Conservation (phyloP, 2,329 filamentous ascomycete species). For the Xylogone sp. region DNA sequence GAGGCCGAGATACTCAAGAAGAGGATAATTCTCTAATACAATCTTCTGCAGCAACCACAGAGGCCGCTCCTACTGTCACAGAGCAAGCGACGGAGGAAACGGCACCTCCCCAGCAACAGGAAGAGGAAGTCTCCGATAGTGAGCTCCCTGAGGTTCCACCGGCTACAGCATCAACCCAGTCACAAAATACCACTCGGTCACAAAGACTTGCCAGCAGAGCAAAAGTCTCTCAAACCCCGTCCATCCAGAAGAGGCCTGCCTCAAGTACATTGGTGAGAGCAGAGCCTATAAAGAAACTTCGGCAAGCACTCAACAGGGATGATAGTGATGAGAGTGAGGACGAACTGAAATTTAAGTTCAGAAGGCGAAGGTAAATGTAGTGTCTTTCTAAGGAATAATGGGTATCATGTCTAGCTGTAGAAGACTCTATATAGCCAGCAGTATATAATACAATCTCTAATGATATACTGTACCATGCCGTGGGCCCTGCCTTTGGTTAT, state of each 20-base stretch:
- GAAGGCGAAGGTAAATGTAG: conserved; percentile 11
- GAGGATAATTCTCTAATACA: conserved; percentile 7
- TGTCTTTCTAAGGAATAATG: conserved; percentile 5
- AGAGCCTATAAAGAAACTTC: conserved; percentile 22
- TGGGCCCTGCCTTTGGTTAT: not conserved
- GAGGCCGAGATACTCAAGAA: conserved; percentile 10
- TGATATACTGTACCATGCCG: not conserved
- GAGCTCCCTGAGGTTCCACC: conserved; percentile 10
- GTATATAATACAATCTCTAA: conserved; percentile 2
- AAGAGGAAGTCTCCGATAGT: conserved; percentile 1
- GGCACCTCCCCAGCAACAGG: not conserved
- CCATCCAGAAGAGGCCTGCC: conserved; percentile 19
- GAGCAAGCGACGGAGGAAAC: not conserved
- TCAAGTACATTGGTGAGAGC: conserved; percentile 14
- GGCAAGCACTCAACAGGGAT: conserved; percentile 9
- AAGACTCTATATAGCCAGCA: conserved; percentile 6
- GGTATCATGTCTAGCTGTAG: conserved; percentile 13
- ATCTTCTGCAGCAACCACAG: not conserved
- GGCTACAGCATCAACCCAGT: not conserved
- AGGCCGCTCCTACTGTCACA: not conserved
- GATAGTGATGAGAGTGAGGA: conserved; percentile 26
- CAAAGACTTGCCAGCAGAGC: conserved; percentile 11
- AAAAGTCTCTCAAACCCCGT: conserved; percentile 6
- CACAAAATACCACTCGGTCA: conserved; percentile 1
- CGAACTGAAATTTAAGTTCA: conserved; percentile 26